A percentile compares a stretch with the other conserved stretches of the same genome.
phyloP scores from a whole-genome alignment of 176 grass and related monocot genomes.

The Aegilops speltoides region DNA sequence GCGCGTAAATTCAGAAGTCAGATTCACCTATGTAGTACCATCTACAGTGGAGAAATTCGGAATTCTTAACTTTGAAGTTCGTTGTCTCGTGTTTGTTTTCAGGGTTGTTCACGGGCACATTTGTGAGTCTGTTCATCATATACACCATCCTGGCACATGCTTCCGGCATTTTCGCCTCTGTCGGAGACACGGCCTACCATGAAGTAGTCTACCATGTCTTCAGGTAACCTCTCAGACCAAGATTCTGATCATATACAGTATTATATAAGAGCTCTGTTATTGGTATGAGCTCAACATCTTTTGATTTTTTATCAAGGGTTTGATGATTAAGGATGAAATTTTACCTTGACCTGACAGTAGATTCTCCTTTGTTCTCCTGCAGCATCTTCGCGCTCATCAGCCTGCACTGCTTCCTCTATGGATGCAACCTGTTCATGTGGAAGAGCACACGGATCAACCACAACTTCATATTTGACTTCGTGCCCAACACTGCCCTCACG shows the following conservation, averaged over 20 bases:
- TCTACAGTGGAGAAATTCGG: not conserved
- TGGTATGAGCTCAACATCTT: not conserved
- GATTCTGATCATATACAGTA: not conserved
- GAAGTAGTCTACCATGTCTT: constrained; percentile 86
- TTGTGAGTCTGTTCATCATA: constrained; percentile 72
- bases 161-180: constrained; percentile 75
- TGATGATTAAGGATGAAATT: no score
- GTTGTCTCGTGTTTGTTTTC: constrained; percentile 2
- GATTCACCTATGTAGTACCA: not conserved
- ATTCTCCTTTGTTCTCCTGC: not conserved
- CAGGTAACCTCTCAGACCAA: constrained; percentile 48
- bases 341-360: not conserved
- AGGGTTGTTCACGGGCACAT: constrained; percentile 92
- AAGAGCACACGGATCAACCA: constrained; percentile 78
- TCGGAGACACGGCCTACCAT: constrained; percentile 56
- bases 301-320: no score
- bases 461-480: constrained; percentile 94
- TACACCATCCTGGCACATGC: constrained; percentile 82
- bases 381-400: constrained; percentile 94
- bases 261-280: not conserved
- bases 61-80: not conserved
- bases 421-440: constrained; percentile 90
- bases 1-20: not conserved
- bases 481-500: constrained; percentile 57
- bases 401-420: constrained; percentile 85